Base-by-base conservation (phyloP, 129 eudicot genomes). In the Sambucus nigra region DNA sequence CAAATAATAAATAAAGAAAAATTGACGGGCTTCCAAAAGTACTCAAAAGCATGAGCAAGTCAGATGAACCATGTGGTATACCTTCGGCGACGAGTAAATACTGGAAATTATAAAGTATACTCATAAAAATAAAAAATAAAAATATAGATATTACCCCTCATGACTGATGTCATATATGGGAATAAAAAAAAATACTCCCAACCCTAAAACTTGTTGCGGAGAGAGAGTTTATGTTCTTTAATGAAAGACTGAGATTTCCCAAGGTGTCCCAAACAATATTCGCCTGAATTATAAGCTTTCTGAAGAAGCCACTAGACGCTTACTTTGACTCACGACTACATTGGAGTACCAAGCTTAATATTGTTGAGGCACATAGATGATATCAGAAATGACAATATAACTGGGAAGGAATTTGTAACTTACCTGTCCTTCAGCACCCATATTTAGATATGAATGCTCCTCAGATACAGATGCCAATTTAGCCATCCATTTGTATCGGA, bases 401-500 rank as follows among this genome's bases (percentile, higher is more conserved):
- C 41, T 4, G 8, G 13, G 26, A 16, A 14, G 33, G 16, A 32
- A 44, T 29, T 28, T 14, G 29, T 23, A 35, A 25, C 77, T 66
- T 61, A 70, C 76, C 39, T 46, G 38, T 14, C 51, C 59, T 53
- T 61, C 63, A 27, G 56, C 59, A 22, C 61, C 66, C 51, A 33
- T 23, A 27, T 59, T 70, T 44, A 31, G 28, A 25, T 57, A 29
- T n/a, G 73, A 59, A 50, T 22, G 20, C 26, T 65, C 68, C 7
- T 65, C 71, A 20, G 76, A 61, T 56, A 17, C 57, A 47, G 66
- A 69, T 53, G 20, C 58, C 53, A 46, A 66, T 64, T 85, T 91
- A 54, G 79, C 66, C 29, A 48, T 63, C 68, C 48, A 67, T 68
- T 85, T 91, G 69, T 50, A 67, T 41, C 55, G 60, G 31, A 91